Base-by-base conservation (phyloP, 208 protist genomes). In the Crithidia sp. region DNA sequence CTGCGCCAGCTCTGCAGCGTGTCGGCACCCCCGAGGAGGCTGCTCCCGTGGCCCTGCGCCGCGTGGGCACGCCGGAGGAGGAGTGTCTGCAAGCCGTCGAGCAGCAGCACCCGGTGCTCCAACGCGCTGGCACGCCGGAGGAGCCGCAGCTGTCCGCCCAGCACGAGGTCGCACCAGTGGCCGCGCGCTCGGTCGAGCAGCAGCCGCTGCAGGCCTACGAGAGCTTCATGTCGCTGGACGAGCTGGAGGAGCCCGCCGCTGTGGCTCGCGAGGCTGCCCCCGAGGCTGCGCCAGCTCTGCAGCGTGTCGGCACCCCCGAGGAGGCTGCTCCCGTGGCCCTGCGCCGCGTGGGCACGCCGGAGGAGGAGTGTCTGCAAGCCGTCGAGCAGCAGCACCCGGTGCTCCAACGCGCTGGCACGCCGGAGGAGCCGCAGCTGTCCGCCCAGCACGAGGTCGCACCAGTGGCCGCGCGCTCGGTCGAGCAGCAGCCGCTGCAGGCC, bases 151-250 rank as follows among this genome's bases (percentile, higher is more conserved):
- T 45, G 10, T 36, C 37, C 56, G 56, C 10, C 16, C 9, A 8
- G 41, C 54, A 39, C 36, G n/a, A 44, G 57, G 28, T 9, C 17
- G 45, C 28, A 5, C 17, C 44, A 12, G 37, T 40, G 16, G 47
- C 2, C 3, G 16, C 40, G 50, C 7, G 13, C 61, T 6, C 44
- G 37, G 45, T 37, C 41, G 59, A 49, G 57, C 28, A 28, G 3
- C 13, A n/a, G 2, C 8, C n/a, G 16, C 50, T 71, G 37, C 65
- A 59, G 3, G 72, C 44, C 50, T 55, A 37, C 16, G 72, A 77
- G 57, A 77, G 72, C 64, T 71, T 77, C 56, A 45, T 62, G 49
- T 71, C 72, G 12, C 61, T 64, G 6, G 72, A 71, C 19, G 6
- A 1, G 40, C 50, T 54, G 56, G 67, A 41, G 41, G 40, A 58